Evolutionary conservation across 2,329 filamentous ascomycete genomes (phyloP), one percentile per base, ranked within the genome.

Genomic region (Botrytis porri): DNA sequence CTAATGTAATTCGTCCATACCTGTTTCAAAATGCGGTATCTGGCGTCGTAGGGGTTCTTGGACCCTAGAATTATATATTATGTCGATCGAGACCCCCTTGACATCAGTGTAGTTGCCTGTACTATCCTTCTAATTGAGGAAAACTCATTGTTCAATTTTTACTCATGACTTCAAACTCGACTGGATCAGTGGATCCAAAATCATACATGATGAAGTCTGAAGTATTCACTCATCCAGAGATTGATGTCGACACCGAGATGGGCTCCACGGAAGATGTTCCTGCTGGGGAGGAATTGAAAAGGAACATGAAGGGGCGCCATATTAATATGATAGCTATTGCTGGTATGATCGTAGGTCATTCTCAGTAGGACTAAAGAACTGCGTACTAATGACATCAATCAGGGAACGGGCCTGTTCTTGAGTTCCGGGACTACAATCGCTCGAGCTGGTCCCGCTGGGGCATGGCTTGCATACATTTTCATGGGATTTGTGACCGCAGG

Each of bases 381-480:
- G 35, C 5, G 22, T 6, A 41, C 37, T 71, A n/a, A 64, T 67
- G 29, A 39, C 41, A 45, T 12, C 9, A 32, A 35, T 16, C 48
- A 75, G 77, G 86, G 86, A 65, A 87, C 86, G 29, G 86, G 86
- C 78, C 81, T 88, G 2, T 88, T 88, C 78, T 83, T 88, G 66
- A 85, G 85, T 48, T 84, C 84, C 35, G 86, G 86, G 35, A 77
- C 80, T 60, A 83, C 85, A 4, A 82, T 87, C 66, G 82, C 83
- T 5, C 83, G 80, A 7, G 85, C 84, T 76, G 86, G 86, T 29
- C 86, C 86, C 41, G 81, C 81, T 10, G 84, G 84, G 65, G 82
- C 85, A 39, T 80, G 86, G 70, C 80, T 82, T 32, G 82, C 81
- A 62, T 72, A 78, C 41, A 77, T 84, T 5, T 84, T 86, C 10